A percentile compares a stretch with the other conserved stretches of the same genome.
phyloP scores from a whole-genome alignment of 2,329 filamentous ascomycete genomes.

The Apiospora sp. region DNA sequence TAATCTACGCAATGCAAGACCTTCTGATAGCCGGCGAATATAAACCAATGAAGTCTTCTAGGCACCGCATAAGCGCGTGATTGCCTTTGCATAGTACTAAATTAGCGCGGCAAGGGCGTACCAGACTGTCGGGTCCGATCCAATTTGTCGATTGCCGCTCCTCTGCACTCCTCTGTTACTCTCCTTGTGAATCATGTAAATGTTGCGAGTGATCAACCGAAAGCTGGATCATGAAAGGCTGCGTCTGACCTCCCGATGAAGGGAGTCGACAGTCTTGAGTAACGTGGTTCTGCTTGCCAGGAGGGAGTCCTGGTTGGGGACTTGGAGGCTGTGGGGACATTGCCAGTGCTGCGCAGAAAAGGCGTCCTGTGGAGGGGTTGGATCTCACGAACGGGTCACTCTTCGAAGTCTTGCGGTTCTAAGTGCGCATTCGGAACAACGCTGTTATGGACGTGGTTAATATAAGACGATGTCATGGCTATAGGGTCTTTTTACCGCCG shows the following conservation, averaged over 20 bases:
- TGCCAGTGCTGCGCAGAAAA: neutral
- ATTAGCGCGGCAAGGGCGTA: neutral
- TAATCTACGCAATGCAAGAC: neutral
- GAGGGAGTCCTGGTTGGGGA: neutral
- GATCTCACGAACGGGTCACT: neutral
- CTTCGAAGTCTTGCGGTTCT: slow-evolving; percentile 3
- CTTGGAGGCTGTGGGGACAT: neutral
- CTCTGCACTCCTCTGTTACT: neutral
- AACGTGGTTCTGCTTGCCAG: neutral
- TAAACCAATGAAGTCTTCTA: neutral
- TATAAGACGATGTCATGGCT: neutral
- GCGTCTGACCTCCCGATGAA: neutral
- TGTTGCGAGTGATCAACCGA: neutral
- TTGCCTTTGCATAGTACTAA: neutral
- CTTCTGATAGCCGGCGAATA: neutral
- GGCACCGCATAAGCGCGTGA: neutral
- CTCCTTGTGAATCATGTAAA: neutral
- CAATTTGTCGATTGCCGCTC: neutral
- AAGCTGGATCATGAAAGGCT: neutral
- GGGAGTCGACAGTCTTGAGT: neutral
- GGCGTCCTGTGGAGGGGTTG: neutral
- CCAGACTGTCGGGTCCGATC: slow-evolving; percentile 2
- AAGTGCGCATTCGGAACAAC: neutral
- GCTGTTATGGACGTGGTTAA: neutral
- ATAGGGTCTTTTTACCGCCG: neutral